phyloP scores from a whole-genome alignment of 75 land plant species.

The Selaginella moellendorffii region DNA sequence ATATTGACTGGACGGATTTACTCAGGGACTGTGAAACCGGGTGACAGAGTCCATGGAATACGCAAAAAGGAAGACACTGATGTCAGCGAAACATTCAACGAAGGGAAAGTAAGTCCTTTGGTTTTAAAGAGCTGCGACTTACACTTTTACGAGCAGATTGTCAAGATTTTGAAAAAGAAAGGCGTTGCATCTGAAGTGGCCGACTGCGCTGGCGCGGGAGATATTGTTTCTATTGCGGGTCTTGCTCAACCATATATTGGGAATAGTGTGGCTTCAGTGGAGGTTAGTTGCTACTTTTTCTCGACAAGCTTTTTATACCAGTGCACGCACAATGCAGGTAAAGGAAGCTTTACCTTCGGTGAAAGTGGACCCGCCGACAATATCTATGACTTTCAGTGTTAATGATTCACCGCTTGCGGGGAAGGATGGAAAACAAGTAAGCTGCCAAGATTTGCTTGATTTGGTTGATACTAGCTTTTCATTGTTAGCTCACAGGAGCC shows the following conservation, averaged over 20 bases:
- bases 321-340: conserved; percentile 28
- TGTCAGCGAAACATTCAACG: conserved; percentile 42
- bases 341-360: conserved; percentile 65
- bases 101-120: conserved; percentile 80
- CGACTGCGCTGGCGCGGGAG: conserved; percentile 93
- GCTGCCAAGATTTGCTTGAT: conserved; percentile 13
- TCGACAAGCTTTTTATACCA: no score
- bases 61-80: conserved; percentile 37
- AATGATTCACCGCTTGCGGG: conserved; percentile 97
- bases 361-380: conserved; percentile 91
- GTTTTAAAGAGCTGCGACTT: no score
- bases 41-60: conserved; percentile 83
- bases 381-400: conserved; percentile 97
- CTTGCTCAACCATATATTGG: conserved; percentile 80
- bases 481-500: conserved; percentile 68
- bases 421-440: conserved; percentile 85
- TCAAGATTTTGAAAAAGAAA: conserved; percentile 88
- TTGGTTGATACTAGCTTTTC: no score
- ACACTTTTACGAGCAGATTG: no score
- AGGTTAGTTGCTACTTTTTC: no score
- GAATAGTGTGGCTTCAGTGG: conserved; percentile 63
- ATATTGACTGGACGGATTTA: conserved; percentile 84
- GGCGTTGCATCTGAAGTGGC: conserved; percentile 46
- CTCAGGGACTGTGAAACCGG: conserved; percentile 68
- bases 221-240: conserved; percentile 90